phyloP scores from a whole-genome alignment of 78 protist genomes.

The Cavenderia fasciculata region DNA sequence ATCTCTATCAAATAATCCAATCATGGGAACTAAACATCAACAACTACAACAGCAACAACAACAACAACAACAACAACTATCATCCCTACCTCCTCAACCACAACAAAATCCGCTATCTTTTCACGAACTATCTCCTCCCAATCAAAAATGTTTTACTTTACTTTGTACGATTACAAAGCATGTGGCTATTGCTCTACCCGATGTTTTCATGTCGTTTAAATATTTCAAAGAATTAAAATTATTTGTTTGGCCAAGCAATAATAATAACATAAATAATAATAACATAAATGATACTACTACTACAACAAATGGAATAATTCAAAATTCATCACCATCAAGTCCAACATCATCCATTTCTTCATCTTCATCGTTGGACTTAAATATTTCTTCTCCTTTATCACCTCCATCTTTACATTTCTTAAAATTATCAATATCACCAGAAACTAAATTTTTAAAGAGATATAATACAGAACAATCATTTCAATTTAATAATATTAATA shows the following conservation, averaged over 20 bases:
- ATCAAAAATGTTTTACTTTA: slow-evolving; percentile 38
- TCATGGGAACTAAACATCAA: background rate
- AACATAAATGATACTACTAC: background rate
- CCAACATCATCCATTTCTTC: no score
- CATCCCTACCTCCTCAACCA: background rate
- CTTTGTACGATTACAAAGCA: slow-evolving; percentile 45
- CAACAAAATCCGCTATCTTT: no score
- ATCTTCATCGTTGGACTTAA: no score
- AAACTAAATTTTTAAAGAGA: slow-evolving; percentile 18
- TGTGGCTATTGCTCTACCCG: slow-evolving; percentile 48
- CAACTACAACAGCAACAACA: background rate
- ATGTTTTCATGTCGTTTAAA: slow-evolving; percentile 66
- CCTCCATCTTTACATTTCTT: background rate
- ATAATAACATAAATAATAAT: background rate
- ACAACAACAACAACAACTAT: slow-evolving; percentile 11
- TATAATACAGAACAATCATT: slow-evolving; percentile 31
- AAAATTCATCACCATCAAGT: no score
- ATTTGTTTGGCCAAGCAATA: slow-evolving; percentile 24
- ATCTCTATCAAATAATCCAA: background rate
- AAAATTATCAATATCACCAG: slow-evolving; percentile 57
- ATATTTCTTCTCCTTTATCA: no score
- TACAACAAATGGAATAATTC: no score
- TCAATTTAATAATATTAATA: background rate
- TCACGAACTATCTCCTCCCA: background rate
- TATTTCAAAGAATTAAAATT: slow-evolving; percentile 27